A percentile compares a stretch with the other conserved stretches of the same genome.
These are phyloP conservation scores for Tolypocladium paradoxum DNA, from an alignment of 2,329 filamentous ascomycete species.

Conservation along the genomic window DNA sequence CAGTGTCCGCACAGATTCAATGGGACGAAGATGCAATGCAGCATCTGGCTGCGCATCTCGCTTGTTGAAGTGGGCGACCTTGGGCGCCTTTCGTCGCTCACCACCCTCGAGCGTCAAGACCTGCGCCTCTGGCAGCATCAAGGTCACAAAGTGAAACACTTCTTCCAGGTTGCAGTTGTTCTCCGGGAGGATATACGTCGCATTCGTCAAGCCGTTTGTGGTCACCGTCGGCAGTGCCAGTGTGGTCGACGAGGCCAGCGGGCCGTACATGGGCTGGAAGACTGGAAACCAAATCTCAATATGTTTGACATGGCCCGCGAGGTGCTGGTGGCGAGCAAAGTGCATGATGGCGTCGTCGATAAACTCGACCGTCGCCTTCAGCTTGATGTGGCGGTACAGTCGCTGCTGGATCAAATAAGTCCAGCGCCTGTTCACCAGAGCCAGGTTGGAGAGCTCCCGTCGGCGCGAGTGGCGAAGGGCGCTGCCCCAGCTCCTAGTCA, in stretches of 20 bases:
- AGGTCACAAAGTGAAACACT: conserved; percentile 52
- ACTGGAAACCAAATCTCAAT: conserved; percentile 72
- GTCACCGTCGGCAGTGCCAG: conserved; percentile 41
- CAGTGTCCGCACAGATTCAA: conserved; percentile 52
- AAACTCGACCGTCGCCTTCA: conserved; percentile 58
- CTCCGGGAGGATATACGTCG: conserved; percentile 46
- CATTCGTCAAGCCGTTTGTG: conserved; percentile 42
- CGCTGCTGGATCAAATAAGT: conserved; percentile 57
- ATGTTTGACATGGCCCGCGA: conserved; percentile 56
- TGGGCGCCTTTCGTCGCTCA: conserved; percentile 63
- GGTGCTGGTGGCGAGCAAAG: conserved; percentile 47
- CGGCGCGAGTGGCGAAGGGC: conserved; percentile 56
- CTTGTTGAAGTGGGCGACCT: conserved; percentile 35
- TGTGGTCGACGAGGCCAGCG: conserved; percentile 29
- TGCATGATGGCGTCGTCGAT: conserved; percentile 49
- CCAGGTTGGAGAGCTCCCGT: conserved; percentile 55
- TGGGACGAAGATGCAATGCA: conserved; percentile 28
- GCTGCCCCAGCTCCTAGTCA: conserved; percentile 51
- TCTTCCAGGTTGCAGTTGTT: conserved; percentile 63
- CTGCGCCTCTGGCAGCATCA: conserved; percentile 47
- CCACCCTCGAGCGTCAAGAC: conserved; percentile 68
- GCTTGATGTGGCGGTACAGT: conserved; percentile 64
- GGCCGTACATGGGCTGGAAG: conserved; percentile 46
- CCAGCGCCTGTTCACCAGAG: conserved; percentile 54
- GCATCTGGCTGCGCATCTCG: conserved; percentile 9